Base-by-base conservation (phyloP, 192 early-diverging fungal genomes). In the Gryganskiella cystojenkinii region DNA sequence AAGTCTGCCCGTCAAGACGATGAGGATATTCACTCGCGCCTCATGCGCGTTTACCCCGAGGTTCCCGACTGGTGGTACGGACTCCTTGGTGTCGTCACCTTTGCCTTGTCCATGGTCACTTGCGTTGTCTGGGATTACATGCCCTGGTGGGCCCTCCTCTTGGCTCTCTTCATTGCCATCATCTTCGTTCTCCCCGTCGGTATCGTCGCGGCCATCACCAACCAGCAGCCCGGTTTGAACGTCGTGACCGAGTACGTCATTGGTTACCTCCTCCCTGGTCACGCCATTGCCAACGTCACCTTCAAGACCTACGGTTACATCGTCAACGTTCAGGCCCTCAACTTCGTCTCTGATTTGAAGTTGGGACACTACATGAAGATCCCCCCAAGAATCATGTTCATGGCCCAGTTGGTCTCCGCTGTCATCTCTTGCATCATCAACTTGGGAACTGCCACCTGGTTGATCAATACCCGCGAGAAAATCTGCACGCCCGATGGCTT, bases 351-450 rank as follows among this genome's bases (percentile, higher is more conserved):
- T 54, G 92, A 94, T 71, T 71, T 95, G 28, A 95, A 95, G 74
- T 80, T 94, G 13, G 28, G 88, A 30, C 90, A 92, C 64, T 94
- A 94, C 80, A 84, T 89, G 68, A 90, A 94, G 76, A 82, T 92
- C 44, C 80, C 88, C 15, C 91, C 91, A 15, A 70, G 74, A 33
- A 73, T 82, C 30, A 90, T 93, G 90, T 86, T 90, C 61, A 53
- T 64, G 24, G 56, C 78, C 15, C 90, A 92, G 78, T 68, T 92
- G 4, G 42, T 81, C n/a, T 86, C 85, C 51, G 90, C 90, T 35
- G 4, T 91, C 35, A 53, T 92, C 55, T 82, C 84, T 35, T 84
- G 83, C 44, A 43, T 92, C 46, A 49, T 90, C 47, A 89, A 86
- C 61, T 56, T 86, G 52, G 61, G 50, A 31, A 83, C 81, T 40